Conservation (phyloP, 2,329 filamentous ascomycete species). For the Xylaria digitata region DNA sequence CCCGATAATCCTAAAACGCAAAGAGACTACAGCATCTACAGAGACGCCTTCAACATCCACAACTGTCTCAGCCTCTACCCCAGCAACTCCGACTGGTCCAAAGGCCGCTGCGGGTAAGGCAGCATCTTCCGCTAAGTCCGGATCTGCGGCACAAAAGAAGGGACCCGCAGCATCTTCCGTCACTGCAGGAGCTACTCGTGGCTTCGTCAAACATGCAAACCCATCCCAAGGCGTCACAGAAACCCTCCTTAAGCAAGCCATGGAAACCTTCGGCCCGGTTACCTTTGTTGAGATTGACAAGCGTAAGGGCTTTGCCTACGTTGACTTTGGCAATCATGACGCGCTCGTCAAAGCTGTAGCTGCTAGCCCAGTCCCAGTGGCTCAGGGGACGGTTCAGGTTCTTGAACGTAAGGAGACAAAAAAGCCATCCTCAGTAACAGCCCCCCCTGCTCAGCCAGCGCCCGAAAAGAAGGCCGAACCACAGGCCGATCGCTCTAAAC, state of each 20-base stretch:
- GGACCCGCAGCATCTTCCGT: conserved; percentile 44
- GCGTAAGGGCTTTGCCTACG: conserved; percentile 93
- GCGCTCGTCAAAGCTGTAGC: conserved; percentile 81
- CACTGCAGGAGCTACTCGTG: conserved; percentile 68
- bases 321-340: conserved; percentile 82
- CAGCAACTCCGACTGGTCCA: conserved; percentile 50
- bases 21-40: conserved; percentile 40
- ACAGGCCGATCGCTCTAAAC: conserved; percentile 46
- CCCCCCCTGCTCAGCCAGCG: conserved; percentile 37
- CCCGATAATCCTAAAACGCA: conserved; percentile 49
- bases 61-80: conserved; percentile 42
- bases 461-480: conserved; percentile 44
- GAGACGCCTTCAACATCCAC: conserved; percentile 43
- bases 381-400: conserved; percentile 87
- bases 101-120: conserved; percentile 44
- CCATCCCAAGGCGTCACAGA: conserved; percentile 93
- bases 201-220: conserved; percentile 85
- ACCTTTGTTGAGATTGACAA: conserved; percentile 91
- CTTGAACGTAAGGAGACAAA: conserved; percentile 78
- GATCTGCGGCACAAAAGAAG: conserved; percentile 50
- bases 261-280: conserved; percentile 79
- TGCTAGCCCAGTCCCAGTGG: conserved; percentile 83
- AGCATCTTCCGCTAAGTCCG: conserved; percentile 41
- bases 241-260: conserved; percentile 76
- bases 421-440: conserved; percentile 40